Evolutionary conservation across 164 flowering plant genomes (phyloP), one percentile per base, ranked within the genome.

Genomic region (Hamamelis virginiana): DNA sequence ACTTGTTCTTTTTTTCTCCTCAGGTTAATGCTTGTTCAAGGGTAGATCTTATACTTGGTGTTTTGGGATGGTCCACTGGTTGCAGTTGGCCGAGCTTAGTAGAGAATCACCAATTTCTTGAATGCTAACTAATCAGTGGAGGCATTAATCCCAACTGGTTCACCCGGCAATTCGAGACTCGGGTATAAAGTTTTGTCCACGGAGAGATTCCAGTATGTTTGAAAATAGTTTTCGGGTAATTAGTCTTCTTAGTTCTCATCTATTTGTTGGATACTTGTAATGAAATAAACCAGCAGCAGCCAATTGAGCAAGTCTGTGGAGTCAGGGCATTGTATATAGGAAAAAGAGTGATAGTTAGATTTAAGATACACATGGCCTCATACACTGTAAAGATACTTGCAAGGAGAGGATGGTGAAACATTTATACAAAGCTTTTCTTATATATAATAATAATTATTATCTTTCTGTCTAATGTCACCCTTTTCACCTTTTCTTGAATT

Each of bases 61-160:
- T 95, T 61, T 75, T 95, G 67, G 90, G 88, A 66, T 92, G 96
- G 97, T 95, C 98, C 22, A 77, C 82, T 1, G 98, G 98, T 64
- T 95, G 98, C 83, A 95, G 93, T 74, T 95, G 92, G 97, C 90
- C 85, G 22, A 76, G 83, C 69, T 83, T 87, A 56, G 59, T 55
- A 3, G 89, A 80, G 15, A 72, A 62, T 45, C 53, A 64, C 13
- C 71, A 72, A 55, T 52, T 81, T 72, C 81, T 79, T 19, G 90
- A 89, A 76, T 88, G 94, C 76, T 94, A 74, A 78, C 26, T n/a
- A 44, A 46, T 63, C 19, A 27, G 16, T 23, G 45, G 68, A 38
- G 28, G 45, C 43, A 46, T 45, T 9, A 5, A 21, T 11, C 65
- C 65, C 46, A 14, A 19, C 0, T 25, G 56, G 52, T 22, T 60